Evolutionary conservation across 2,329 filamentous ascomycete genomes (phyloP).

Genomic region (Hymenoscyphus infarciens): DNA sequence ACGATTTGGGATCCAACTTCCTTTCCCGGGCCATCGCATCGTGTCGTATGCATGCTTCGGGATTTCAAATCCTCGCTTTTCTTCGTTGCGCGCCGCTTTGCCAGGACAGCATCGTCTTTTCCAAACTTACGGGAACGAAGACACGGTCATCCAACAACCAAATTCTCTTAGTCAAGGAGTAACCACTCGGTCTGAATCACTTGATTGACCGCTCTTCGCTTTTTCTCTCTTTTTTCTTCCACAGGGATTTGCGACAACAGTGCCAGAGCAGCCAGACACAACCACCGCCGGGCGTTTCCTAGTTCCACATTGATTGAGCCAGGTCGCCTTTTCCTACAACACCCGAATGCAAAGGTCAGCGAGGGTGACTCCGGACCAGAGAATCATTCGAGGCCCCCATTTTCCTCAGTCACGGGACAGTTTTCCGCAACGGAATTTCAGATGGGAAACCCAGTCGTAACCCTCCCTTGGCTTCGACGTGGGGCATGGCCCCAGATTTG

Average conservation of each 20-base stretch:
- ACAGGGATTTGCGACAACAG: not conserved
- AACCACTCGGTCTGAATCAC: not conserved
- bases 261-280: too few relatives aligned
- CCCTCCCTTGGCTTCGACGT: conserved; percentile 9
- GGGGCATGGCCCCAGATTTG: conserved; percentile 16
- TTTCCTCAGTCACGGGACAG: conserved; percentile 16
- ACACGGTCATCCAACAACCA: not conserved
- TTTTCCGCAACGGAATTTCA: not conserved
- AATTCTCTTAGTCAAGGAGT: not conserved
- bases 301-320: not conserved
- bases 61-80: too few relatives aligned
- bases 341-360: conserved; percentile 4
- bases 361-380: not conserved
- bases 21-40: conserved; percentile 3
- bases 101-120: too few relatives aligned
- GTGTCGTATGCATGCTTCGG: not conserved
- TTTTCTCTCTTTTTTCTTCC: not conserved
- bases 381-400: not conserved
- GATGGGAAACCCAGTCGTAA: not conserved
- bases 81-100: too few relatives aligned
- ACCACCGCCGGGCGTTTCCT: not conserved
- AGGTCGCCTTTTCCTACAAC: conserved; percentile 5
- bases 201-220: too few relatives aligned
- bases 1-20: conserved; percentile 5
- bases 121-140: not conserved